Conservation (phyloP, 768 basidiomycete species). For the Lactarius hatsudake region DNA sequence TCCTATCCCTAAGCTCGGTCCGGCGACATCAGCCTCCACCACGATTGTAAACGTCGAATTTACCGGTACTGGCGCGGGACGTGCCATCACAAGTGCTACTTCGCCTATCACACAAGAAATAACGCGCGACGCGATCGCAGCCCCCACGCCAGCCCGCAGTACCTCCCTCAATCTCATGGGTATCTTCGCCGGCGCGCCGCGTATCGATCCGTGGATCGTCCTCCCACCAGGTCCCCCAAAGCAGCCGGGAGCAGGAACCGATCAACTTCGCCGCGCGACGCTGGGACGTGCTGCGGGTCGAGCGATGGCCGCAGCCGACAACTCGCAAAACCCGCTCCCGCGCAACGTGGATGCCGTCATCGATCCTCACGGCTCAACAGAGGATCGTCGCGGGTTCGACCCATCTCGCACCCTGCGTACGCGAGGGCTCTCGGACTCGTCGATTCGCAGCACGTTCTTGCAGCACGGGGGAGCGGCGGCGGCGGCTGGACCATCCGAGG, state of each 20-base stretch:
- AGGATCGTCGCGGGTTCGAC: slow-evolving; percentile 42
- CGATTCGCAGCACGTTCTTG: slow-evolving; percentile 83
- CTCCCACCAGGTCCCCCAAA: slow-evolving; percentile 39
- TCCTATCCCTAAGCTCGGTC: slow-evolving; percentile 73
- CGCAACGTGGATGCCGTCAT: slow-evolving; percentile 28
- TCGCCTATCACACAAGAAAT: slow-evolving; percentile 26
- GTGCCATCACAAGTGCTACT: slow-evolving; percentile 48
- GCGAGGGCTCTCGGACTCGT: slow-evolving; percentile 88
- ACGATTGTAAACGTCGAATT: slow-evolving; percentile 98
- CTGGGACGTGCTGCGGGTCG: slow-evolving; percentile 18
- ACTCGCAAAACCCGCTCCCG: neutral
- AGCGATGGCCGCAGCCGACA: neutral
- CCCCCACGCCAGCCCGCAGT: slow-evolving; percentile 26
- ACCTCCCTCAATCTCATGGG: slow-evolving; percentile 56
- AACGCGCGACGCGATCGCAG: slow-evolving; percentile 34
- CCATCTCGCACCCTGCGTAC: slow-evolving; percentile 62
- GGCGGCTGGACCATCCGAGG: neutral
- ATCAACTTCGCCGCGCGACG: slow-evolving; percentile 20
- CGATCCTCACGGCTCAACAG: slow-evolving; percentile 36
- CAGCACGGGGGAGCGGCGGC: slow-evolving; percentile 42
- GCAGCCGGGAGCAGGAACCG: slow-evolving; percentile 3
- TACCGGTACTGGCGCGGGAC: slow-evolving; percentile 64
- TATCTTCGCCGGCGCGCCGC: slow-evolving; percentile 90
- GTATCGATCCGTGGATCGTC: slow-evolving; percentile 72
- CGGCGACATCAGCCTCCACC: slow-evolving; percentile 81